A percentile compares a stretch with the other conserved stretches of the same genome.
phyloP scores from a whole-genome alignment of 768 basidiomycete species.

The Tulasnella sp. region DNA sequence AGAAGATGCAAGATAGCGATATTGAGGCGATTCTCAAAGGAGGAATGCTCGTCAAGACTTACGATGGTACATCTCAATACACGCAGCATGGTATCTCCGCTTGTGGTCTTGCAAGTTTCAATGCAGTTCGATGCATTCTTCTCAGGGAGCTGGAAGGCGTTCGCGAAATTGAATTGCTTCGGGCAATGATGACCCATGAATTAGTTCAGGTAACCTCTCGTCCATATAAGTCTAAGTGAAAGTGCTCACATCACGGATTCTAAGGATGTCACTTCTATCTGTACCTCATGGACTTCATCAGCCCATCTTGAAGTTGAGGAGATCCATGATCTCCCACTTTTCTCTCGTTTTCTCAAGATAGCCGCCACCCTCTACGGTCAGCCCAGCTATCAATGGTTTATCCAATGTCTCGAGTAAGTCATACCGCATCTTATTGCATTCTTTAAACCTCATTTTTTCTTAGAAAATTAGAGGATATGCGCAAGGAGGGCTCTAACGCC shows the following conservation, averaged over 20 bases:
- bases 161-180: conserved; percentile 25
- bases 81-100: conserved; percentile 35
- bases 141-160: conserved; percentile 26
- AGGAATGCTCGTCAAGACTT: conserved; percentile 17
- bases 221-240: neutral
- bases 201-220: conserved; percentile 29
- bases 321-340: conserved; percentile 37
- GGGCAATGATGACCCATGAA: conserved; percentile 26
- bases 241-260: neutral
- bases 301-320: conserved; percentile 46
- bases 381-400: conserved; percentile 3
- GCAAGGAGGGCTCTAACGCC: too few relatives aligned
- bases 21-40: neutral
- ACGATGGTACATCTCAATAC: conserved; percentile 46
- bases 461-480: neutral
- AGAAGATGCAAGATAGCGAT: too few relatives aligned
- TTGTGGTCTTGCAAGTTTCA: conserved; percentile 55
- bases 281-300: conserved; percentile 40
- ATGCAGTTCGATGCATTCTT: conserved; percentile 44
- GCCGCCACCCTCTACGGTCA: conserved; percentile 4
- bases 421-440: neutral
- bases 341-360: conserved; percentile 27
- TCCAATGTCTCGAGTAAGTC: neutral
- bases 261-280: conserved; percentile 47
- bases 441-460: neutral